Percentiles rank a stretch among this genome's conserved stretches.
Conservation (phyloP, 768 basidiomycete species). For the Multifurca ochricompacta region DNA sequence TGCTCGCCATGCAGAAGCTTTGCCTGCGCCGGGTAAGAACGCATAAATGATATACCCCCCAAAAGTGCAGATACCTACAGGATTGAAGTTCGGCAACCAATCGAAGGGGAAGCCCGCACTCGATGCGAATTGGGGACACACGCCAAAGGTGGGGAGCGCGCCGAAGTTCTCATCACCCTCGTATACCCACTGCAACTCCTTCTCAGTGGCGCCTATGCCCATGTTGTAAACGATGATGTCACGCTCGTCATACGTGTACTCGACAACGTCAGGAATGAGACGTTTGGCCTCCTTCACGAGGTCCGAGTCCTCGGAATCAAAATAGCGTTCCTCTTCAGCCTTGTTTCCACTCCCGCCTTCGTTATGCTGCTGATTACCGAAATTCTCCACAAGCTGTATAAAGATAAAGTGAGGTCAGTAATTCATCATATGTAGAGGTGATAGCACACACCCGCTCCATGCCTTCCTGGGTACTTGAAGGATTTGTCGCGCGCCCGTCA, state of each 20-base stretch:
- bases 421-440: neutral
- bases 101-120: conserved; percentile 62
- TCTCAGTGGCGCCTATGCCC: conserved; percentile 87
- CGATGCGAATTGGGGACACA: conserved; percentile 83
- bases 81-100: conserved; percentile 93
- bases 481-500: conserved; percentile 79
- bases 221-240: conserved; percentile 95
- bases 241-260: conserved; percentile 75
- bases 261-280: conserved; percentile 40
- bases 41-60: neutral
- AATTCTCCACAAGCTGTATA: conserved; percentile 51
- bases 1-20: conserved; percentile 98
- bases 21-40: conserved; percentile 42
- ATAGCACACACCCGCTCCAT: conserved; percentile 51
- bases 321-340: conserved; percentile 36
- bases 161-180: conserved; percentile 84
- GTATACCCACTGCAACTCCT: conserved; percentile 86
- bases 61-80: conserved; percentile 41
- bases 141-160: conserved; percentile 89
- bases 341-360: conserved; percentile 18
- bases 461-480: conserved; percentile 63
- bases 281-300: conserved; percentile 80
- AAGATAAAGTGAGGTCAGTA: neutral
- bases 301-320: conserved; percentile 75
- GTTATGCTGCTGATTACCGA: conserved; percentile 36